These are phyloP conservation scores for Suillus tomentosus DNA, from an alignment of 768 basidiomycete species.

Conservation along the genomic window DNA sequence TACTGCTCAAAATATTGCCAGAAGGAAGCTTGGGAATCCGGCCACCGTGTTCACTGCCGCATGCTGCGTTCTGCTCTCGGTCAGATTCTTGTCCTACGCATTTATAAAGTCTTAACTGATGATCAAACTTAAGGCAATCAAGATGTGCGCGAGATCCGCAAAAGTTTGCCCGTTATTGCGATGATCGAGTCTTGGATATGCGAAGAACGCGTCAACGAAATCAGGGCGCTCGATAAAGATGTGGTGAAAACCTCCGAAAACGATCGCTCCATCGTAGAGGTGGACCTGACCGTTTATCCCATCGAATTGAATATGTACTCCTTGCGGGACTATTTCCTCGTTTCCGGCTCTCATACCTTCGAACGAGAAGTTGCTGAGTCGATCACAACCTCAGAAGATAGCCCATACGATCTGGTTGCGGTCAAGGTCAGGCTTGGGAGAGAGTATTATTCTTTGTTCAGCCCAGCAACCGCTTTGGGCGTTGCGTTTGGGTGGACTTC, in stretches of 20 bases:
- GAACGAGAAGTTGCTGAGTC: neutral
- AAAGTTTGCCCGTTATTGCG: conserved; percentile 8
- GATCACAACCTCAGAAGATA: conserved; percentile 2
- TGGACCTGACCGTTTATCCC: conserved; percentile 7
- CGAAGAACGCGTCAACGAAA: conserved; percentile 5
- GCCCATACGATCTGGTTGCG: conserved; percentile 3
- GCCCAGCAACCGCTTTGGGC: conserved; percentile 2
- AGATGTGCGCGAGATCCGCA: conserved; percentile 8
- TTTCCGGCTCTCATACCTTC: conserved; percentile 2
- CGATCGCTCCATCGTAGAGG: conserved; percentile 7
- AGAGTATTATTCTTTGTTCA: conserved; percentile 7
- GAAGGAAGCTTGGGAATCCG: conserved; percentile 5
- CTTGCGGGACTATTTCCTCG: conserved; percentile 5
- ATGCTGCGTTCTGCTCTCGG: conserved; percentile 3
- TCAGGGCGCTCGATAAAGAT: conserved; percentile 3
- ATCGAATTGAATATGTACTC: conserved; percentile 8
- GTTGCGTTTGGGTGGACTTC: conserved; percentile 6
- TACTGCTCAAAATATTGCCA: conserved; percentile 6
- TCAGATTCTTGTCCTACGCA: neutral
- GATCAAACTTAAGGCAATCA: neutral
- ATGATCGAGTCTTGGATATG: conserved; percentile 9
- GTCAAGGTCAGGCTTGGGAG: conserved; percentile 9
- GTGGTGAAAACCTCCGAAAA: neutral
- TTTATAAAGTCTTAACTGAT: neutral
- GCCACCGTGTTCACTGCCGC: conserved; percentile 6